phyloP scores from a whole-genome alignment of 148 eudicot genomes.

The Polygonum aviculare region DNA sequence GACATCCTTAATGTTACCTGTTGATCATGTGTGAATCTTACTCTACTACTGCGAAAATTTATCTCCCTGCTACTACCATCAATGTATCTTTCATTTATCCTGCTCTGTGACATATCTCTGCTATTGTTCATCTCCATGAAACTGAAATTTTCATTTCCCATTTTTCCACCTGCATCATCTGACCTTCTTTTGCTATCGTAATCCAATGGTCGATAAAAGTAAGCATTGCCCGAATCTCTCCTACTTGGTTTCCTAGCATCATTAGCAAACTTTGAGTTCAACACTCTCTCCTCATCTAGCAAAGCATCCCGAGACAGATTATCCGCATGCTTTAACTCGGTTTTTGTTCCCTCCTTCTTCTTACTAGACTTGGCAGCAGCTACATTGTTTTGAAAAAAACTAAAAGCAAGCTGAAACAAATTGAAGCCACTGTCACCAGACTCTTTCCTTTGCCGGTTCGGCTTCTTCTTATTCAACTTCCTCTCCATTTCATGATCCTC shows the following conservation, averaged over 20 bases:
- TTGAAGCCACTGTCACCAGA: conserved; percentile 27
- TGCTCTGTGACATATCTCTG: conserved; percentile 4
- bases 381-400: conserved; percentile 25
- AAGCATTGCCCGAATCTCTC: conserved; percentile 12
- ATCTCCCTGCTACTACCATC: conserved; percentile 19
- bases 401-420: conserved; percentile 32
- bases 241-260: conserved; percentile 11
- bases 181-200: conserved; percentile 14
- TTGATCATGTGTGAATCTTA: conserved; percentile 23
- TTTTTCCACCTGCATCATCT: conserved; percentile 14
- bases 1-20: conserved; percentile 22
- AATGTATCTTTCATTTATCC: conserved; percentile 17
- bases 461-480: conserved; percentile 24
- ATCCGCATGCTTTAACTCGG: conserved; percentile 25
- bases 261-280: conserved; percentile 12
- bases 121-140: conserved; percentile 16
- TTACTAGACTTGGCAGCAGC: conserved; percentile 28
- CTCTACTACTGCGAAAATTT: conserved; percentile 18
- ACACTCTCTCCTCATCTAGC: conserved; percentile 20
- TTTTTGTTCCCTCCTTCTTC: conserved; percentile 30
- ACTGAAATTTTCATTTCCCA: conserved; percentile 19
- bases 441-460: conserved; percentile 38
- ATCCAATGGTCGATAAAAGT: not conserved
- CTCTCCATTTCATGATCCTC: conserved; percentile 38
- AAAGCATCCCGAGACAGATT: conserved; percentile 16